A percentile compares a stretch with the other conserved stretches of the same genome.
These are phyloP conservation scores for Cyberlindnera veronae DNA, from an alignment of 805 yeast genomes.

Conservation along the genomic window DNA sequence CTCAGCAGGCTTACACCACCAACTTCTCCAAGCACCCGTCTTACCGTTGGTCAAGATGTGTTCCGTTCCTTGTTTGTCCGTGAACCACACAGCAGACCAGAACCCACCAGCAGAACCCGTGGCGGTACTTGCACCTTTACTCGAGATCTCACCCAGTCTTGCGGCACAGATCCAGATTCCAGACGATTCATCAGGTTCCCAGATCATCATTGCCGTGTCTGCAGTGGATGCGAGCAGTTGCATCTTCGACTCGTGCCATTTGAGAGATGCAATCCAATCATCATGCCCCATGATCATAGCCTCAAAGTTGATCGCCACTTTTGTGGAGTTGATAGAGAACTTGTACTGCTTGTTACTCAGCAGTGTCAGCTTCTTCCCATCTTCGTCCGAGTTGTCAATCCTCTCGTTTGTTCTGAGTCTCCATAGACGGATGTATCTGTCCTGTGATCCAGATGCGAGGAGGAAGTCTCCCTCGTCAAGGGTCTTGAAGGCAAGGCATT, in stretches of 20 bases:
- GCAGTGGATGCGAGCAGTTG: slow-evolving; percentile 82
- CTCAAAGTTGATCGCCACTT: slow-evolving; percentile 71
- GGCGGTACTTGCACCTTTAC: slow-evolving; percentile 97
- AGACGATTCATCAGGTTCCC: slow-evolving; percentile 84
- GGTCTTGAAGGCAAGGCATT: slow-evolving; percentile 57
- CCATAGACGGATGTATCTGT: slow-evolving; percentile 90
- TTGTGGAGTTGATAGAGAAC: slow-evolving; percentile 38
- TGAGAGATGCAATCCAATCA: slow-evolving; percentile 88
- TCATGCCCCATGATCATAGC: slow-evolving; percentile 97
- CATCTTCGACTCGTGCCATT: slow-evolving; percentile 64
- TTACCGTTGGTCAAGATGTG: slow-evolving; percentile 78
- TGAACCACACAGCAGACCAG: slow-evolving; percentile 71
- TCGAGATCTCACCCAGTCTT: slow-evolving; percentile 86
- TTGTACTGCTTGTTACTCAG: slow-evolving; percentile 72
- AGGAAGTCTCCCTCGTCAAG: slow-evolving; percentile 49
- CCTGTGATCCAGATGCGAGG: slow-evolving; percentile 90
- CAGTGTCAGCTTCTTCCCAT: slow-evolving; percentile 45
- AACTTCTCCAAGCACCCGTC: slow-evolving; percentile 88
- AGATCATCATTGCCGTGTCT: slow-evolving; percentile 87
- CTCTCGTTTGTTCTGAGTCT: slow-evolving; percentile 54
- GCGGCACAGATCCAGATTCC: slow-evolving; percentile 87
- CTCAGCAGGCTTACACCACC: slow-evolving; percentile 37
- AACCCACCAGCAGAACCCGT: slow-evolving; percentile 89
- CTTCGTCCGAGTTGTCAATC: slow-evolving; percentile 57
- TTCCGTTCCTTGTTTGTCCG: slow-evolving; percentile 34